Evolutionary conservation across 1,139 yeast genomes (phyloP).

Genomic region (Sugiyamaella sp.): DNA sequence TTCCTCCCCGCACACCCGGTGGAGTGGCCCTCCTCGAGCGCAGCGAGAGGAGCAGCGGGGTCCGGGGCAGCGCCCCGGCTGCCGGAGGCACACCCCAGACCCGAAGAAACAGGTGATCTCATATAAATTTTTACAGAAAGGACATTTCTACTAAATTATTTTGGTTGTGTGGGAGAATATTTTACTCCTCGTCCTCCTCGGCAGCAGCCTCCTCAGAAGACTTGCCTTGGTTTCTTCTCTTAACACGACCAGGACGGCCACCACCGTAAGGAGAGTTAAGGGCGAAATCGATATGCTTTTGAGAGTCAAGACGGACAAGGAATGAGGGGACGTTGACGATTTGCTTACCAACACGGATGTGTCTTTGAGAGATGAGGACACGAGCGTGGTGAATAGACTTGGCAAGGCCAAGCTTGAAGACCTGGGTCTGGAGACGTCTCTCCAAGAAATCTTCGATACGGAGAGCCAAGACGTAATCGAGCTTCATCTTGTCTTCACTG

Average conservation of each 20-base stretch:
- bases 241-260: slow-evolving; percentile 99
- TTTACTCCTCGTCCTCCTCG: slow-evolving; percentile 55
- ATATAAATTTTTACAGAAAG: slow-evolving; percentile 14
- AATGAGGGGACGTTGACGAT: slow-evolving; percentile 98
- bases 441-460: slow-evolving; percentile 99
- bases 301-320: slow-evolving; percentile 99
- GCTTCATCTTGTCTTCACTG: slow-evolving; percentile 99
- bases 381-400: slow-evolving; percentile 99
- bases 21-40: too few species aligned
- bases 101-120: neutral
- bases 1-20: too few species aligned
- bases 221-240: slow-evolving; percentile 92
- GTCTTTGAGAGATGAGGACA: slow-evolving; percentile 98
- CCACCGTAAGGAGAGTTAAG: slow-evolving; percentile 99
- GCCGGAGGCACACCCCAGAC: too few species aligned
- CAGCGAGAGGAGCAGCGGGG: too few species aligned
- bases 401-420: slow-evolving; percentile 99
- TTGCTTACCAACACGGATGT: slow-evolving; percentile 99
- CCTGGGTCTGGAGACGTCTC: slow-evolving; percentile 99
- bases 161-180: slow-evolving; percentile 24
- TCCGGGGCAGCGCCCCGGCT: slow-evolving; percentile 7
- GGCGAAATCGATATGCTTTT: slow-evolving; percentile 99
- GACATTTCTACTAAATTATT: slow-evolving; percentile 11
- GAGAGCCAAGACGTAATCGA: slow-evolving; percentile 99
- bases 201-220: slow-evolving; percentile 70